phyloP scores from a whole-genome alignment of 352 stramenopile species.

The Blastocystis sp. region DNA sequence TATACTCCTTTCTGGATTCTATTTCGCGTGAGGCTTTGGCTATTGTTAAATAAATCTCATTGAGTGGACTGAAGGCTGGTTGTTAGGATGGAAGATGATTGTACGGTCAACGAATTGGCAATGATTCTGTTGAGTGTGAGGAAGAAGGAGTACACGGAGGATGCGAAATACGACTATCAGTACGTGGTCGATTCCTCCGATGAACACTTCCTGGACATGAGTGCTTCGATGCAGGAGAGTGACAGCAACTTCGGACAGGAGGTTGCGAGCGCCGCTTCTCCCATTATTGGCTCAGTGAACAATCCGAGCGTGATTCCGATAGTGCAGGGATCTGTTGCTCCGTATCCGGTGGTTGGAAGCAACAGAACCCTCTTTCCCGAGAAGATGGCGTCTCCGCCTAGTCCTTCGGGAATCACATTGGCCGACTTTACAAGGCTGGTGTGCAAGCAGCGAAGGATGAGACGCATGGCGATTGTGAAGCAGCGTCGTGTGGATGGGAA shows the following conservation, averaged over 20 bases:
- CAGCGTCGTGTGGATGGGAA: background rate
- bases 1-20: no score
- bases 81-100: background rate
- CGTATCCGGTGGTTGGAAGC: no score
- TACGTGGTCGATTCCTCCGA: background rate
- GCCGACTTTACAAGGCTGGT: background rate
- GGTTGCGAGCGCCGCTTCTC: no score
- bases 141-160: background rate
- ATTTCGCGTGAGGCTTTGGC: no score
- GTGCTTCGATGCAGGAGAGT: no score
- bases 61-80: no score
- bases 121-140: background rate
- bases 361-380: background rate
- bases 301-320: no score
- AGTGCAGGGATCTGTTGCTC: no score
- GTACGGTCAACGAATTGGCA: background rate
- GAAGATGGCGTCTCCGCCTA: background rate
- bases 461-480: constrained; percentile 1
- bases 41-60: no score
- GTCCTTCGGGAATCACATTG: background rate
- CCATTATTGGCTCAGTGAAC: no score
- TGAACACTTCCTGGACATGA: background rate
- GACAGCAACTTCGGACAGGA: no score
- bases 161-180: background rate
- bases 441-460: constrained; percentile 9